phyloP scores from a whole-genome alignment of 495 filamentous ascomycete genomes.

The Aspergillus asperescens region DNA sequence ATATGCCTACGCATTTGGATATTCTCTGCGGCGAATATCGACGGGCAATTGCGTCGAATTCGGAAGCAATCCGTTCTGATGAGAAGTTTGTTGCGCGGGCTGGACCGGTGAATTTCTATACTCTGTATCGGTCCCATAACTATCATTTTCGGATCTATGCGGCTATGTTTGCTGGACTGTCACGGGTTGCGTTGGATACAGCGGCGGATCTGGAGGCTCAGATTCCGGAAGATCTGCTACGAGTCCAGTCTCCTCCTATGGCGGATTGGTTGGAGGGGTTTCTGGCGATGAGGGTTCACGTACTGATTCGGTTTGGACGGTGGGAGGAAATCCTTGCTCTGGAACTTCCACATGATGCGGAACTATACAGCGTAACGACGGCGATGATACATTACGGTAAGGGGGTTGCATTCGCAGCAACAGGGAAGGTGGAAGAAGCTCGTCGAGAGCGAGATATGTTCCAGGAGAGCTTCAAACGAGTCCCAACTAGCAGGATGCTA shows the following conservation, averaged over 20 bases:
- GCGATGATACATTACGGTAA: slow-evolving; percentile 62
- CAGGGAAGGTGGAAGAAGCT: slow-evolving; percentile 42
- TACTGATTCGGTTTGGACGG: slow-evolving; percentile 58
- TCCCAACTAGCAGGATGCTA: slow-evolving; percentile 50
- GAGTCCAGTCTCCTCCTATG: slow-evolving; percentile 60
- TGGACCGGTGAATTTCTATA: slow-evolving; percentile 59
- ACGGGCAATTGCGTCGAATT: slow-evolving; percentile 55
- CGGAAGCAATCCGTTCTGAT: slow-evolving; percentile 58
- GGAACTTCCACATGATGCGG: slow-evolving; percentile 42
- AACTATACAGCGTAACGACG: slow-evolving; percentile 57
- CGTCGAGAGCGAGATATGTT: slow-evolving; percentile 43
- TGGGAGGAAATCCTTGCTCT: slow-evolving; percentile 56
- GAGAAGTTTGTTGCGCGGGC: slow-evolving; percentile 50
- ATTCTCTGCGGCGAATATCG: slow-evolving; percentile 63
- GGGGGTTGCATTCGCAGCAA: slow-evolving; percentile 57
- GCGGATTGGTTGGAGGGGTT: slow-evolving; percentile 69
- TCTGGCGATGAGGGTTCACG: slow-evolving; percentile 56
- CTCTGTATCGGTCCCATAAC: slow-evolving; percentile 60
- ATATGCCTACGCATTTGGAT: slow-evolving; percentile 69
- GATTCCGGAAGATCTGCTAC: slow-evolving; percentile 55
- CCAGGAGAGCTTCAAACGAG: slow-evolving; percentile 34
- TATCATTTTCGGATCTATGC: slow-evolving; percentile 66
- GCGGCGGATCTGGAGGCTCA: slow-evolving; percentile 45
- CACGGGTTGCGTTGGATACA: slow-evolving; percentile 50
- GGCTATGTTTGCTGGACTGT: slow-evolving; percentile 64